Percentiles rank a stretch among this genome's conserved stretches.
Conservation (phyloP, 495 filamentous ascomycete species). For the Cenococcum geophilum region DNA sequence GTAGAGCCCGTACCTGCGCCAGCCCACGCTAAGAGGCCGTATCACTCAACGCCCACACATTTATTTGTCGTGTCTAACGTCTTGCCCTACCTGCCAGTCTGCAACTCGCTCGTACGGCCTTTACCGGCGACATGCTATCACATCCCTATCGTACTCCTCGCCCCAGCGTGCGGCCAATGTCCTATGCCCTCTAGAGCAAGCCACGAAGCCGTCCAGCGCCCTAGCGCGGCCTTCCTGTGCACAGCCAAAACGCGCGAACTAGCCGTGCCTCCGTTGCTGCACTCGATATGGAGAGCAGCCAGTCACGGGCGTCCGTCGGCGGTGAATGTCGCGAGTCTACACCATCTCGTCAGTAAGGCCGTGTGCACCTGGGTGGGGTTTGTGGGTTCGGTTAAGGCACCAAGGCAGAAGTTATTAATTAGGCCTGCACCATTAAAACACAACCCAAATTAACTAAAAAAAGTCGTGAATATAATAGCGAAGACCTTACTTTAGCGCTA, state of each 20-base stretch:
- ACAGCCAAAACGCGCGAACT: not conserved
- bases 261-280: too few species aligned
- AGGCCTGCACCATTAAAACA: too few species aligned
- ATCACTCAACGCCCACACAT: not conserved
- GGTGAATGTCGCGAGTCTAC: too few species aligned
- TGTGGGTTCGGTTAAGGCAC: too few species aligned
- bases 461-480: too few species aligned
- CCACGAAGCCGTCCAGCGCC: not conserved
- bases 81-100: constrained; percentile 3
- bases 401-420: too few species aligned
- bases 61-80: constrained; percentile 11
- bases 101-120: not conserved
- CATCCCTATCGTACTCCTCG: not conserved
- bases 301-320: too few species aligned
- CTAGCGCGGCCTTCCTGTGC: not conserved
- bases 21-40: not conserved
- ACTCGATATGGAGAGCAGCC: too few species aligned
- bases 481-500: too few species aligned
- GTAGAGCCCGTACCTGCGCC: constrained; percentile 1
- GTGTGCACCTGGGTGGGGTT: too few species aligned
- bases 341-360: too few species aligned
- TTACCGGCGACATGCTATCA: not conserved
- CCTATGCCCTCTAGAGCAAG: not conserved
- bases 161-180: not conserved
- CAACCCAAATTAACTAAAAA: too few species aligned